Evolutionary conservation across 257 asterid species (phyloP), one percentile per base, ranked within the genome.

Genomic region (Leptodermis oblonga): DNA sequence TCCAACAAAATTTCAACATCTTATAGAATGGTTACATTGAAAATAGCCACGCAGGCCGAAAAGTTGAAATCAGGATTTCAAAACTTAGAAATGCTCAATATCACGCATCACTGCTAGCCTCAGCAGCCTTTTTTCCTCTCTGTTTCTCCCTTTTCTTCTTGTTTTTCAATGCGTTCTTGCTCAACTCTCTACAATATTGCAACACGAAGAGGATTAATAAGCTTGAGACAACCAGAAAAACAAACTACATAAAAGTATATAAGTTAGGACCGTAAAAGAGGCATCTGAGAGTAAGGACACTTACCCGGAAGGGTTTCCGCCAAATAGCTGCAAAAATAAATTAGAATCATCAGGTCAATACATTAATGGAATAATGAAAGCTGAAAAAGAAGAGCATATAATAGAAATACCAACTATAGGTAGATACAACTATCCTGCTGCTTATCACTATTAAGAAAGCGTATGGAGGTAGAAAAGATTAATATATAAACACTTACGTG

Each of bases 101-200:
- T 67, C 71, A 67, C 20, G 43, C 70, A 46, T 66, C 70, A 72
- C 43, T 65, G 28, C 56, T 65, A 33, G 46, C 88, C 66, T 86
- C 98, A 33, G 89, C 87, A 26, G 89, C 92, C 80, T 90, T 90
- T 69, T 87, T 90, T 86, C 88, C 96, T 78, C 75, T 82, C 76
- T 85, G 97, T 43, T 90, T 93, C 77, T 90, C 97, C 81, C 97
- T 84, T 33, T 88, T 90, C 51, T 86, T 93, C 96, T 87, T 88
- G 90, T 93, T 90, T 79, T 74, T 88, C 79, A 82, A 76, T 0
- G 98, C 97, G 41, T 82, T 86, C 84, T 90, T 93, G 87, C 94
- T 90, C 90, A 86, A 34, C 78, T 88, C 98, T 60, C 96, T 93
- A 77, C 45, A 58, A 48, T 45, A 49, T 56, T 62, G 61, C 36